Percentiles rank a stretch among this genome's conserved stretches.
phyloP scores from a whole-genome alignment of 2,329 filamentous ascomycete species.

The Elsinoe necatrix region DNA sequence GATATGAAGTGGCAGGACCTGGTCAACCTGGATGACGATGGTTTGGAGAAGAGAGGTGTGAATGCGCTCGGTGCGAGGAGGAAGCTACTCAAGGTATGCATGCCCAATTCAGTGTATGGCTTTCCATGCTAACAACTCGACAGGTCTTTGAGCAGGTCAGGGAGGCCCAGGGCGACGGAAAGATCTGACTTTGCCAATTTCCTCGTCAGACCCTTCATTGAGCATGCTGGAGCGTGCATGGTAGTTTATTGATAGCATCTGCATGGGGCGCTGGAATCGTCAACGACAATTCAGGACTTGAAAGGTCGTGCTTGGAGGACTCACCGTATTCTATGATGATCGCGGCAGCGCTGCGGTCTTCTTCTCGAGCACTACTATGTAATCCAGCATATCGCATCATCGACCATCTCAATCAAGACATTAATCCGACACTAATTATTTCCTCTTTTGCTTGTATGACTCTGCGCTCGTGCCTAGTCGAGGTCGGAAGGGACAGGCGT shows the following conservation, averaged over 20 bases:
- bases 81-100: constrained; percentile 86
- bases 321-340: not conserved
- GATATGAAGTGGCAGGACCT: constrained; percentile 95
- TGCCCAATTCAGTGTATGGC: not conserved
- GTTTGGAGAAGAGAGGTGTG: constrained; percentile 83
- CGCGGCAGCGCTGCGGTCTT: not conserved
- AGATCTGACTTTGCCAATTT: constrained; percentile 19
- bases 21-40: constrained; percentile 84
- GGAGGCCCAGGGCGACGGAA: constrained; percentile 45
- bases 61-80: constrained; percentile 89
- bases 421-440: not conserved
- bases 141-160: constrained; percentile 92
- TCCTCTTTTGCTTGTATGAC: not conserved
- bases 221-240: not conserved
- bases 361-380: constrained; percentile 3
- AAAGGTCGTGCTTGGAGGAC: not conserved
- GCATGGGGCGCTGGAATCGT: constrained; percentile 1
- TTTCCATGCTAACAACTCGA: constrained; percentile 26
- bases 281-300: not conserved
- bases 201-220: not conserved
- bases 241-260: not conserved
- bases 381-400: constrained; percentile 12
- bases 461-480: not conserved
- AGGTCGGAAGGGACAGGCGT: not conserved
- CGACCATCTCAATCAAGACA: not conserved